A percentile compares a stretch with the other conserved stretches of the same genome.
These are phyloP conservation scores for Linnemannia hyalina DNA, from an alignment of 192 early-diverging fungal genomes.

Conservation along the genomic window DNA sequence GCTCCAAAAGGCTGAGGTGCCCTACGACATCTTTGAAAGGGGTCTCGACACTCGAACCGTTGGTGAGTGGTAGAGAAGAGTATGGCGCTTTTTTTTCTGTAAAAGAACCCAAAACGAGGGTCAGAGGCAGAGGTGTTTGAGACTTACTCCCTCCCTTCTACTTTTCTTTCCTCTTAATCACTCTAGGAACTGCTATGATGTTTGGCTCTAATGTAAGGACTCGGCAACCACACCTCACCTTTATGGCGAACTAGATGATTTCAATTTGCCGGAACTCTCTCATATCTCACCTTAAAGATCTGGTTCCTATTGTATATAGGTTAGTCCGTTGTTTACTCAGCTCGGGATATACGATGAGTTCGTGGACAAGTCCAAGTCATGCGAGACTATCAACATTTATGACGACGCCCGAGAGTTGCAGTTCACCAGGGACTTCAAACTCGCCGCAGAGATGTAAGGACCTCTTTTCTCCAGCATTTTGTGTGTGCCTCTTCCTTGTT, in stretches of 20 bases:
- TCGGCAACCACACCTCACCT: not conserved
- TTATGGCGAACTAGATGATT: too few species aligned
- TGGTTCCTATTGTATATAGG: not conserved
- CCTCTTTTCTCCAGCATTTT: not conserved
- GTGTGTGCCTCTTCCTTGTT: not conserved
- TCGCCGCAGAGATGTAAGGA: conserved; percentile 9
- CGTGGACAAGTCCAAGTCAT: not conserved
- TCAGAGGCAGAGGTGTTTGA: too few species aligned
- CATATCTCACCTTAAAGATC: too few species aligned
- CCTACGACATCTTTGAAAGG: conserved; percentile 23
- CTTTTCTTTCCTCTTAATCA: too few species aligned
- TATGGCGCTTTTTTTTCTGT: too few species aligned
- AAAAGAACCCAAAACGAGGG: too few species aligned
- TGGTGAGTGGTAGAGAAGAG: conserved; percentile 3
- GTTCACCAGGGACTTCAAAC: conserved; percentile 1
- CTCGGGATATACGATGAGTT: conserved; percentile 25
- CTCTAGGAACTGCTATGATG: too few species aligned
- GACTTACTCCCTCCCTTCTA: not conserved
- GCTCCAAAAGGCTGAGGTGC: conserved; percentile 16
- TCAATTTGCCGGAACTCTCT: too few species aligned
- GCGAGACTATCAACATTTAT: not conserved
- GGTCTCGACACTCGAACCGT: not conserved
- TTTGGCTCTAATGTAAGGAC: too few species aligned
- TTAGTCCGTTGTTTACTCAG: conserved; percentile 14
- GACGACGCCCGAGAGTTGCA: conserved; percentile 13